Base-by-base conservation (phyloP, 495 filamentous ascomycete genomes). In the Lasiosphaeria miniovina region DNA sequence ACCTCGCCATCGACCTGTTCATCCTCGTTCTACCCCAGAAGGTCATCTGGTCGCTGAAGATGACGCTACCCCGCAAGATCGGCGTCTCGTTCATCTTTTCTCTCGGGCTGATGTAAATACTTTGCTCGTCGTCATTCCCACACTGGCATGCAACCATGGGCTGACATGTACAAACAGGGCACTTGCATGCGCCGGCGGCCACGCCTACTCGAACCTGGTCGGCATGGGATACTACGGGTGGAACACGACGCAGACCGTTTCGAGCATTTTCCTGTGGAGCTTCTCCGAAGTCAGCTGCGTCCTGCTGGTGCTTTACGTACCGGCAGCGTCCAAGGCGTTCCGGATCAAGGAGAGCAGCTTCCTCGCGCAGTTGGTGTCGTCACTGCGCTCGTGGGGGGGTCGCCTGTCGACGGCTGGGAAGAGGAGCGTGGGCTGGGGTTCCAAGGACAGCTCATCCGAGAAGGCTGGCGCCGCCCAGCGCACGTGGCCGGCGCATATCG, bases 21-120 rank as follows among this genome's bases (percentile, higher is more conserved):
- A 76, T 77, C 24, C 54, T 79, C 3, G 6, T 67, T 24, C 66
- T 77, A 14, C 76, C 76, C 2, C 72, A 77, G 36, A 54, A 57
- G 38, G 64, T 71, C 24, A 70, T 79, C 49, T 77, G 72, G 66
- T 60, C 24, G n/a, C 55, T 79, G 60, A 65, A 71, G 24, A 40
- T 75, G 52, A 63, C 61, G 3, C 45, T 55, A 24, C 49, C 57
- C 33, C 72, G 73, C 63, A 72, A 61, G 52, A 38, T 75, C 9
- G 69, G 68, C 49, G 61, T 76, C 4, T 68, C 66, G 0, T 33
- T 76, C 32, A 67, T 79, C 46, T 79, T 79, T 57, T 62, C 64
- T 4, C 43, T 77, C 2, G 76, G 76, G 50, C 61, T 72, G 3
- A 53, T 77, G 76, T 79, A 62, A 61, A 72, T 70, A 12, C 8